Conservation (phyloP, 2,329 filamentous ascomycete genomes). For the Gnomoniopsis smithogilvyi region DNA sequence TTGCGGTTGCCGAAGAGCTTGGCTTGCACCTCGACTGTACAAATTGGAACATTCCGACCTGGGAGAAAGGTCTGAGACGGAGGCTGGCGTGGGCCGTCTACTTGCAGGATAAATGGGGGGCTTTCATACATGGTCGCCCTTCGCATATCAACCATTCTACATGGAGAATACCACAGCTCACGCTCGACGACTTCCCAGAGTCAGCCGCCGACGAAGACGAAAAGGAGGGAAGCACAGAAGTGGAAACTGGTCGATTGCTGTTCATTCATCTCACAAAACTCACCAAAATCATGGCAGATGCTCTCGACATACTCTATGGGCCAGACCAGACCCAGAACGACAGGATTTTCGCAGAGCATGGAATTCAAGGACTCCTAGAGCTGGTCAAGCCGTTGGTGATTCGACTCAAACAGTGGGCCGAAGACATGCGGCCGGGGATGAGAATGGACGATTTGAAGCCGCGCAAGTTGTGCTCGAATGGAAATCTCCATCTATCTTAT, state of each 20-base stretch:
- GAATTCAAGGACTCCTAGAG: constrained; percentile 69
- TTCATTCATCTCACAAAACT: constrained; percentile 75
- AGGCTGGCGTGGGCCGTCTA: constrained; percentile 62
- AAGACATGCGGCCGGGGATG: constrained; percentile 20
- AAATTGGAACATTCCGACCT: constrained; percentile 58
- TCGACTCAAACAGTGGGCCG: constrained; percentile 73
- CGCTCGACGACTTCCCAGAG: constrained; percentile 68
- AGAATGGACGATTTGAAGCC: constrained; percentile 20
- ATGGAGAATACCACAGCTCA: constrained; percentile 71
- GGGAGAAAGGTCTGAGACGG: constrained; percentile 60
- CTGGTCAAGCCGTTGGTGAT: constrained; percentile 79
- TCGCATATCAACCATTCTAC: constrained; percentile 68
- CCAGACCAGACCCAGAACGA: constrained; percentile 71
- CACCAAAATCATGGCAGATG: constrained; percentile 72
- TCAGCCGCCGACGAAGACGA: constrained; percentile 58
- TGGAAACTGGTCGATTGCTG: constrained; percentile 64
- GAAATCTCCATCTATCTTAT: constrained; percentile 86
- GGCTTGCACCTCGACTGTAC: constrained; percentile 61
- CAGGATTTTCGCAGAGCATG: constrained; percentile 62
- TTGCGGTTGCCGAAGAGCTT: constrained; percentile 55
- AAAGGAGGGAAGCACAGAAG: constrained; percentile 49
- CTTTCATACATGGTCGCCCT: constrained; percentile 78
- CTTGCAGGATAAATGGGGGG: constrained; percentile 73
- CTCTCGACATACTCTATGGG: constrained; percentile 79
- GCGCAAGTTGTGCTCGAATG: constrained; percentile 53